Conservation (phyloP, 441 rosid genomes). For the Corymbia calophylla region DNA sequence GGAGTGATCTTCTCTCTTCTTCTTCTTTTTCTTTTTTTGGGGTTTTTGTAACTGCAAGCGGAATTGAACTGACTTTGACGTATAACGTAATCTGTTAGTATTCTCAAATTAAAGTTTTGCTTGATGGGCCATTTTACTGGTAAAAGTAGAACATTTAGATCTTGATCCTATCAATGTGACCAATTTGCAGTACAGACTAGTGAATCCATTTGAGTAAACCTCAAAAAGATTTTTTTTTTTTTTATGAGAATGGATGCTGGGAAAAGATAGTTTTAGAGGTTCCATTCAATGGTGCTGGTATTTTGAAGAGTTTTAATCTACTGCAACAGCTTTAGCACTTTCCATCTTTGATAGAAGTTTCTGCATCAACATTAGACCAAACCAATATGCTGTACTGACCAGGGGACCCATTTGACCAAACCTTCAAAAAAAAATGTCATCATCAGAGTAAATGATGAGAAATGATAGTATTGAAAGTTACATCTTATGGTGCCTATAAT, state of each 20-base stretch:
- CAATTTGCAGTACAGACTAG: background rate
- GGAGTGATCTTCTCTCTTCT: background rate
- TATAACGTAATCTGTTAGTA: background rate
- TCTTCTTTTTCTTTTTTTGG: background rate
- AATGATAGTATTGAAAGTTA: background rate
- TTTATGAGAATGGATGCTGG: background rate
- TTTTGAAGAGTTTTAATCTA: background rate
- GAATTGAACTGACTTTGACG: background rate
- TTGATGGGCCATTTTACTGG: background rate
- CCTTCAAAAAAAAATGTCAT: background rate
- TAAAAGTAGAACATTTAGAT: background rate
- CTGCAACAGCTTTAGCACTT: background rate
- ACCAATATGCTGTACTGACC: background rate
- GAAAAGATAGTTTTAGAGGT: background rate
- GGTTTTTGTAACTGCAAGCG: background rate
- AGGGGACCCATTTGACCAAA: background rate
- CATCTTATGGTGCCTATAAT: background rate
- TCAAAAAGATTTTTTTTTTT: no score
- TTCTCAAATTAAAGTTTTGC: background rate
- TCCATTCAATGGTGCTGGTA: background rate
- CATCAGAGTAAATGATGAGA: background rate
- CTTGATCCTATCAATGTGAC: background rate
- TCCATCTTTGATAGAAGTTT: background rate
- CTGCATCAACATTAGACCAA: background rate
- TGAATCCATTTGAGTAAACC: background rate